Evolutionary conservation across 176 grass and related monocot genomes (phyloP), one percentile per base, ranked within the genome.

Genomic region (Thalia dealbata): DNA sequence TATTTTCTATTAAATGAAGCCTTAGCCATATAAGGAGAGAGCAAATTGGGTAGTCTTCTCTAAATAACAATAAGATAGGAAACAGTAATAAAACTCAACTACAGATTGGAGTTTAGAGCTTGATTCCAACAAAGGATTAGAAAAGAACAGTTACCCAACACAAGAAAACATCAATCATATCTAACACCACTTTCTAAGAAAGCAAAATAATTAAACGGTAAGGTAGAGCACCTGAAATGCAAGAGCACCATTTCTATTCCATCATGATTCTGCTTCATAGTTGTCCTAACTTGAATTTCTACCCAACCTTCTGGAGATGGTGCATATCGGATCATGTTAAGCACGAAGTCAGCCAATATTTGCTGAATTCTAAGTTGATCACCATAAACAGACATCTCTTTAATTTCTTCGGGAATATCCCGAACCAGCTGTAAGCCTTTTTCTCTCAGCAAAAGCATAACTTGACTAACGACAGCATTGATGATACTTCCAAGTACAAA

Each of bases 331-430:
- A 88, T 87, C 87, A 93, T 91, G 72, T 76, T 93, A 77, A 93
- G 73, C 83, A 99, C 81, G 79, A 93, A 91, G 41, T 93, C 95
- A 80, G 90, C 86, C 61, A 99, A 74, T 28, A 99, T 90, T 84
- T 99, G 95, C 61, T 99, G 95, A 72, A 99, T 91, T 84, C 95
- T 91, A 71, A 73, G 88, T 80, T 99, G 90, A 50, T 99, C 95
- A 73, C 95, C 95, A 79, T 83, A 93, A 29, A 76, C 85, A 59
- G 71, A 85, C 19, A 84, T 73, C 41, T 81, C 83, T 85, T 93
- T 99, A 63, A 93, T 88, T 88, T 99, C 90, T 69, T 93, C 95
- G 79, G 95, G 95, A 76, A 99, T 93, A 80, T 99, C 87, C 73
- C 95, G 85, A 70, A 99, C 93, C 78, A 97, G 79, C 81, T 97